Evolutionary conservation across 2,329 filamentous ascomycete genomes (phyloP), one percentile per base, ranked within the genome.

Genomic region (Nemania bipapillata): DNA sequence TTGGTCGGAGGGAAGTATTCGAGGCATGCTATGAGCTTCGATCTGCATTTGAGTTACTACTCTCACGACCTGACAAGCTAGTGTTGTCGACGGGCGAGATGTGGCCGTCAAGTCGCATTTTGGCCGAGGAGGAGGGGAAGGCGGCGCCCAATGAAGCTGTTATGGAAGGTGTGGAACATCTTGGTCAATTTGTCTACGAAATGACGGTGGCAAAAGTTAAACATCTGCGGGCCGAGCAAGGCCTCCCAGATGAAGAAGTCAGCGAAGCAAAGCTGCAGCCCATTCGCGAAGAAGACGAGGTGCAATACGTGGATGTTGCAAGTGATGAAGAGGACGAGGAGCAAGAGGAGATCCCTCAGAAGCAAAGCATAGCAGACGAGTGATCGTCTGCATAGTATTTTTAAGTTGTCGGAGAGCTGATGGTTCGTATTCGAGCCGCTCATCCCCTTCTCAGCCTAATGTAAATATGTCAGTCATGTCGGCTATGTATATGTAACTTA

Each of bases 171-270:
- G 90, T 98, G 0, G 95, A 99, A 83, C 96, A 99, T 82, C 81
- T 99, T 40, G 96, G 96, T 0, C 92, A 97, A 81, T 99, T 97
- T 79, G 95, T 99, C 24, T 97, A 89, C 78, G 93, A 99, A 80
- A 99, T 99, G 93, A 97, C 94, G 3, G 88, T 91, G 54, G 87
- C 86, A 1, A 85, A 81, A 76, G 72, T 87, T 40, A 80, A 83
- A 76, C 84, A 88, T 75, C 70, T 89, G 53, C 80, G 83, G 58
- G 80, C 75, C 9, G 84, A 81, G 58, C 77, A 77, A 24, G 78
- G 78, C 7, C 65, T 79, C 53, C 72, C 74, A 11, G 74, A 67
- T n/a, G 62, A 68, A 35, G 60, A 63, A 49, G 30, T 50, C 22
- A 30, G 24, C 11, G 63, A 70, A n/a, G 57, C 57, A 5, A 47